Evolutionary conservation across 805 yeast species (phyloP), one percentile per base, ranked within the genome.

Genomic region (Debaryomyces prosopidis): DNA sequence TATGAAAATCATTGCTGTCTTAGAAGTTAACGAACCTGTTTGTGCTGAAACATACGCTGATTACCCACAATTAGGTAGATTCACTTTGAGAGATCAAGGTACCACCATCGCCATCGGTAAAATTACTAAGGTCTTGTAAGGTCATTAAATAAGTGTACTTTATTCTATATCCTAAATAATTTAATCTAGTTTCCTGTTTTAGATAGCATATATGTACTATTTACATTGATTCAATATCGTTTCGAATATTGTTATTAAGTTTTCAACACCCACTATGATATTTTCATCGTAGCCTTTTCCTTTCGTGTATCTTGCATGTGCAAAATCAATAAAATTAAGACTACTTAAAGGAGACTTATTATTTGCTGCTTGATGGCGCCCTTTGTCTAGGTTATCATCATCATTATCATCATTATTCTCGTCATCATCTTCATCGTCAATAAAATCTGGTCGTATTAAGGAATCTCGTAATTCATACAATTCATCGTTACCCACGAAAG

Each of bases 41-140:
- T 94, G 98, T 76, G 85, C 92, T 42, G 99, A 94, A 75, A 85
- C 95, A 38, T 94, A 86, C 67, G 84, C 77, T 56, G 95, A 89
- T 63, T 89, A 91, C 65, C 97, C 92, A 55, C 98, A 94, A 73
- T 80, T 94, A 60, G 99, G 99, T 66, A 85, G 99, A 73, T 94
- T 94, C 70, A 94, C 99, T 23, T 80, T 94, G 68, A 90, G 99
- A 80, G 99, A 94, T 72, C 98, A 94, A 75, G 99, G 98, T 65
- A 84, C 84, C 51, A 94, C 99, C 43, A 91, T 94, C 71, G 99
- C 99, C 54, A 94, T 94, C 69, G 99, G 99, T 73, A 91, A 92
- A 73, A 89, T 94, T 60, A 88, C 96, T 48, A 92, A 92, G 75
- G 75, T 94, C 53, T 75, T 90, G 67, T 84, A 79, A 45, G 36